Conservation (phyloP, 1,284 basidiomycete species). For the Apiotrichum porosum region DNA sequence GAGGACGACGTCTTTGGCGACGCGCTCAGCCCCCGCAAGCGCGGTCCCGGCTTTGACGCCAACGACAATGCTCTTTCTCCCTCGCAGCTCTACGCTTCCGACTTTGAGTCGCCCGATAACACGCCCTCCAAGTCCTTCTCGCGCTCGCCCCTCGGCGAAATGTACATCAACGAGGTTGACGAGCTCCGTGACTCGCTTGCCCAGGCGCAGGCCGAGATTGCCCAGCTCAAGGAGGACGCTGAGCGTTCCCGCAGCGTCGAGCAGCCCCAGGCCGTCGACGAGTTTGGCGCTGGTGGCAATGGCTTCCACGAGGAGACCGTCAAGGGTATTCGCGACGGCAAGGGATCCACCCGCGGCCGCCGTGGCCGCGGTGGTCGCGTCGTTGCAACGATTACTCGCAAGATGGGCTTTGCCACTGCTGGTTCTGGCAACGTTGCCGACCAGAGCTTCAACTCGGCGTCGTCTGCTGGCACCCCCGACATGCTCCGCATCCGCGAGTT, state of each 20-base stretch:
- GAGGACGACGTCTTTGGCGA: constrained; percentile 64
- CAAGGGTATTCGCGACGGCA: constrained; percentile 17
- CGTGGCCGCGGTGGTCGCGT: constrained; percentile 35
- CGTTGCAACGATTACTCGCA: constrained; percentile 33
- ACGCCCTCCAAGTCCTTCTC: constrained; percentile 52
- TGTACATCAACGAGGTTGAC: constrained; percentile 44
- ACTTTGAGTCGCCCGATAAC: constrained; percentile 60
- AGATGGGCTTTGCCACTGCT: constrained; percentile 37
- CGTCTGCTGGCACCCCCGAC: constrained; percentile 43
- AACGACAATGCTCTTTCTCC: constrained; percentile 54
- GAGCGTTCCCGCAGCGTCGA: constrained; percentile 11
- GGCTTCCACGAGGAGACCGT: constrained; percentile 5
- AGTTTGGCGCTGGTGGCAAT: constrained; percentile 28
- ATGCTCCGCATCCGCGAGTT: constrained; percentile 31
- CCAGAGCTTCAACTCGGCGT: constrained; percentile 37
- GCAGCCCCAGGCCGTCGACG: constrained; percentile 19
- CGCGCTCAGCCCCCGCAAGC: constrained; percentile 57
- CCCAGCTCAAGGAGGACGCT: constrained; percentile 28
- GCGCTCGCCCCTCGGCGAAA: constrained; percentile 42
- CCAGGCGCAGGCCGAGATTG: constrained; percentile 40
- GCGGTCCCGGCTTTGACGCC: constrained; percentile 58
- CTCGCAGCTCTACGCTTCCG: constrained; percentile 42
- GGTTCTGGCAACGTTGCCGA: constrained; percentile 28
- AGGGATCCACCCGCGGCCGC: constrained; percentile 35
- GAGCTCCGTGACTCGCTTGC: constrained; percentile 42